Conservation (phyloP, 805 yeast species). For the Hemisphaericaspora nanyangensis region DNA sequence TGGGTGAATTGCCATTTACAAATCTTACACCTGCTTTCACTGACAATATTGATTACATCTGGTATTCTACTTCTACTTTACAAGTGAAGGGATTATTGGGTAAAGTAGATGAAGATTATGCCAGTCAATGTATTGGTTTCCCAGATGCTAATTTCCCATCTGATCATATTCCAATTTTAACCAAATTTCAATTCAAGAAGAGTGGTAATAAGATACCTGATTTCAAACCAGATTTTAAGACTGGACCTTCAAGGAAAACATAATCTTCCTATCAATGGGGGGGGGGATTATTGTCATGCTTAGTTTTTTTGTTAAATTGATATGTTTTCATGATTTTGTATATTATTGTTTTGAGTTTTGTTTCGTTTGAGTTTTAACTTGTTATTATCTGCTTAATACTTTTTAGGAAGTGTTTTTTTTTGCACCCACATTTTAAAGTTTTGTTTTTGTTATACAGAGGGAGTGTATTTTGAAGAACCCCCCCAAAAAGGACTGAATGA, state of each 20-base stretch:
- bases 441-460: too few species aligned
- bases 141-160: constrained; percentile 94
- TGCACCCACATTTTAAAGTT: too few species aligned
- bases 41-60: constrained; percentile 89
- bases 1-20: constrained; percentile 91
- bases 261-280: constrained; percentile 14
- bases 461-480: too few species aligned
- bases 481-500: too few species aligned
- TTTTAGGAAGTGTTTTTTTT: too few species aligned
- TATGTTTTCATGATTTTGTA: too few species aligned
- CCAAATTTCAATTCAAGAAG: constrained; percentile 71
- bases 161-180: constrained; percentile 86
- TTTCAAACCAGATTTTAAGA: constrained; percentile 43
- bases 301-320: too few species aligned
- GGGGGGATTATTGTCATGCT: background rate
- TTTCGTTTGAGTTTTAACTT: too few species aligned
- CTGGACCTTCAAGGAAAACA: constrained; percentile 40
- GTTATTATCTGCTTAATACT: too few species aligned
- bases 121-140: constrained; percentile 76
- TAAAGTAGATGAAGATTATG: constrained; percentile 73
- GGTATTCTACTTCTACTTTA: constrained; percentile 83
- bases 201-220: constrained; percentile 30
- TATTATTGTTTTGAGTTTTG: too few species aligned
- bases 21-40: constrained; percentile 92
- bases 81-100: constrained; percentile 86